phyloP scores from a whole-genome alignment of 1,284 basidiomycete species.

The Leccinum fallax region DNA sequence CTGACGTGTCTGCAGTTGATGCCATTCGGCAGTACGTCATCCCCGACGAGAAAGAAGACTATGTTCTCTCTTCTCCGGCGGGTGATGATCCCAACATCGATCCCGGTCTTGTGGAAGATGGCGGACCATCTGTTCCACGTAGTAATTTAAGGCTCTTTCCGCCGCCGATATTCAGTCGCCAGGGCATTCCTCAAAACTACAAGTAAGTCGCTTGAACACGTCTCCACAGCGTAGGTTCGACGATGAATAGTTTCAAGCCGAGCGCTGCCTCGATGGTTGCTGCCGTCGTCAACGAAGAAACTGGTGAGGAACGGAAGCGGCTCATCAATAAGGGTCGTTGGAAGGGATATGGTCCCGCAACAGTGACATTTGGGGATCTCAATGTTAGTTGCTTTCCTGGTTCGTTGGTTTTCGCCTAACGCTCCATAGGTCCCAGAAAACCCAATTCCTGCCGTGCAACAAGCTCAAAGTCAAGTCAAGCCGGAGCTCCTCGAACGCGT shows the following conservation, averaged over 20 bases:
- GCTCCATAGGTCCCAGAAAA: slow-evolving; percentile 60
- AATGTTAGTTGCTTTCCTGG: slow-evolving; percentile 41
- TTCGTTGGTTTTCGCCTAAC: slow-evolving; percentile 4
- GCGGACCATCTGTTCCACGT: slow-evolving; percentile 26
- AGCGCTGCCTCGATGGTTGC: slow-evolving; percentile 73
- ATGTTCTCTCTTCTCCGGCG: slow-evolving; percentile 39
- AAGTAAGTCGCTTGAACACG: slow-evolving; percentile 47
- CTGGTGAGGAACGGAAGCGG: slow-evolving; percentile 79
- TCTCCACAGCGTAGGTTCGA: slow-evolving; percentile 1
- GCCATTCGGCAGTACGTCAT: slow-evolving; percentile 69
- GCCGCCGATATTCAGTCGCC: slow-evolving; percentile 83
- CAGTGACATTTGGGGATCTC: slow-evolving; percentile 67
- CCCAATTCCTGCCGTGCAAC: slow-evolving; percentile 59
- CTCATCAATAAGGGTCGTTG: slow-evolving; percentile 79
- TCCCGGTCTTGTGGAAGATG: slow-evolving; percentile 29
- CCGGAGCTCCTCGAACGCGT: slow-evolving; percentile 58
- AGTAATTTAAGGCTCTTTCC: slow-evolving; percentile 76
- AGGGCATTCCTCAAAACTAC: slow-evolving; percentile 76
- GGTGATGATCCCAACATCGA: slow-evolving; percentile 38
- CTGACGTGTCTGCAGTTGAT: slow-evolving; percentile 54
- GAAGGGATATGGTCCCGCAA: slow-evolving; percentile 74
- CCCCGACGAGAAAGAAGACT: slow-evolving; percentile 67
- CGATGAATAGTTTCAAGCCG: slow-evolving; percentile 65
- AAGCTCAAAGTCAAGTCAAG: slow-evolving; percentile 59
- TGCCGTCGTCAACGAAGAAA: slow-evolving; percentile 66